Base-by-base conservation (phyloP, 1,284 basidiomycete species). In the Stereum hirsutum region DNA sequence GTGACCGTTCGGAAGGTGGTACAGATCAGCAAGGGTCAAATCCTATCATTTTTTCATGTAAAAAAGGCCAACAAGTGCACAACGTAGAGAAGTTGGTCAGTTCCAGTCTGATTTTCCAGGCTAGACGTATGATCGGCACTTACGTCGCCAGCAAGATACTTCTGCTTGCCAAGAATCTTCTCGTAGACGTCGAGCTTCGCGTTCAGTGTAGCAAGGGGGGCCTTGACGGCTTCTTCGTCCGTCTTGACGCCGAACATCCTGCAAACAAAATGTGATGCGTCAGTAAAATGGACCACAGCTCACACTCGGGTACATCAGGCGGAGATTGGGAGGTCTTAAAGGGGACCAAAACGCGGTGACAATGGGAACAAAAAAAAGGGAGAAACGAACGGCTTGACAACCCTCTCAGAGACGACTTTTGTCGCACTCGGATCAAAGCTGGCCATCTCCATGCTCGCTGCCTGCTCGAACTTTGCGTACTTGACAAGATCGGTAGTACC, bases 401-500 rank as follows among this genome's bases (percentile, higher is more conserved):
- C 52, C 49, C 63, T 66, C 60, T 80, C 71, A 5, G 41, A 44
- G 6, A 65, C 62, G 21, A 74, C 59, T 8, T 55, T 59, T 17
- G 50, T 50, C 8, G 66, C 72, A 43, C 51, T 61, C 0, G 64
- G 58, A 47, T 80, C 70, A 48, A 79, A 81, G 59, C 78, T 69
- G 46, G 57, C 53, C 21, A 57, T 47, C 58, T 82, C 79, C 51
- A 75, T 59, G 20, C 66, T 69, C 23, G 65, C 67, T 1, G 75
- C 79, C 55, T 76, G 71, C 57, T 81, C 75, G 54, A 77, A 78
- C 23, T 63, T 55, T 19, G 68, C 74, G 25, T 58, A 60, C 2
- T 56, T 64, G 43, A 65, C 56, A 14, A 55, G 46, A 51, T 63
- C 54, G 46, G 43, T 56, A 40, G 56, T 64, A 40, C 63, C 63